Evolutionary conservation across 192 early-diverging fungal genomes (phyloP).

Genomic region (Chytriomyces sp.): DNA sequence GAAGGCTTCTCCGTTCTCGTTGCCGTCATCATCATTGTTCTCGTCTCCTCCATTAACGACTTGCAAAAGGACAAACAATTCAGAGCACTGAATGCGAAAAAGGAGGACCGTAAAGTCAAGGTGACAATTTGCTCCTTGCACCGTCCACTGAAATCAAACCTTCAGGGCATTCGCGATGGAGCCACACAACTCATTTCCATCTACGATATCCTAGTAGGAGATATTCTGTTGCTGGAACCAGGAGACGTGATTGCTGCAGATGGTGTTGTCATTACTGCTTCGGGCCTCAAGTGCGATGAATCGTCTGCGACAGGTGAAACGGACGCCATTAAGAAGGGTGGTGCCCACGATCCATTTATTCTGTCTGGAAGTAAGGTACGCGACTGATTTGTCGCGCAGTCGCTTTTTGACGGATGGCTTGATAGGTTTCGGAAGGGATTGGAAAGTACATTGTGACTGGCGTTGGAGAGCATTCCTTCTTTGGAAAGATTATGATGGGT

Average conservation of each 20-base stretch:
- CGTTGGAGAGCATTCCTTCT: slow-evolving; percentile 86
- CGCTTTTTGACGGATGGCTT: not conserved
- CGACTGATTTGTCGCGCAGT: not conserved
- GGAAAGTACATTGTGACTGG: slow-evolving; percentile 82
- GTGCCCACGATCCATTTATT: slow-evolving; percentile 74
- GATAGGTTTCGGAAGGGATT: slow-evolving; percentile 77
- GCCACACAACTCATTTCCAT: slow-evolving; percentile 73
- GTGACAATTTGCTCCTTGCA: not conserved
- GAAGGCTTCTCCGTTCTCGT: slow-evolving; percentile 81
- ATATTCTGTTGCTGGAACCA: slow-evolving; percentile 83
- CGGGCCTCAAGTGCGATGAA: slow-evolving; percentile 87
- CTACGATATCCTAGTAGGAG: slow-evolving; percentile 87
- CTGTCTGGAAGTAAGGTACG: slow-evolving; percentile 82
- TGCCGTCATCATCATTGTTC: slow-evolving; percentile 42
- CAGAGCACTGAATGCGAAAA: slow-evolving; percentile 82
- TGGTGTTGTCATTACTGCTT: slow-evolving; percentile 76
- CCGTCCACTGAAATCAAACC: not conserved
- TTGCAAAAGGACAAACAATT: slow-evolving; percentile 89
- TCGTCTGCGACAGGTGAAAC: slow-evolving; percentile 92
- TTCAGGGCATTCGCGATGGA: slow-evolving; percentile 69
- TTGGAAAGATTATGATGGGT: slow-evolving; percentile 88
- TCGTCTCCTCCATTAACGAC: slow-evolving; percentile 33
- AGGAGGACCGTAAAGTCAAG: slow-evolving; percentile 70
- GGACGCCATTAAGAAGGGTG: slow-evolving; percentile 78
- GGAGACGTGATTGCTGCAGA: slow-evolving; percentile 96